A percentile compares a stretch with the other conserved stretches of the same genome.
phyloP scores from a whole-genome alignment of 345 rosid genomes.

The Syzygium grande region DNA sequence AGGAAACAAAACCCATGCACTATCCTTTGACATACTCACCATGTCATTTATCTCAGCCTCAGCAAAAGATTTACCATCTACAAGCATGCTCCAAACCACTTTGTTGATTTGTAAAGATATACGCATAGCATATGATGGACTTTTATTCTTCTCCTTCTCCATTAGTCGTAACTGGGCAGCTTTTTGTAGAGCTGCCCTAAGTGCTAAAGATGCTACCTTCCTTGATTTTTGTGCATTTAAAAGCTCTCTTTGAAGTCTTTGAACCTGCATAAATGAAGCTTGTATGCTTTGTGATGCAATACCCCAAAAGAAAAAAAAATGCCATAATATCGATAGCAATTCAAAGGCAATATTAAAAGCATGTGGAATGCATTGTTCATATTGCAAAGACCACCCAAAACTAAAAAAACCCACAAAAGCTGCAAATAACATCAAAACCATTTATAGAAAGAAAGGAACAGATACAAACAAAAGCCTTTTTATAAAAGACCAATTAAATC shows the following conservation, averaged over 20 bases:
- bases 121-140: constrained; percentile 98
- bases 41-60: constrained; percentile 99
- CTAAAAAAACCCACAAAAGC: background rate
- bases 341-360: background rate
- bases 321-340: background rate
- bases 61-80: constrained; percentile 97
- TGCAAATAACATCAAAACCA: background rate
- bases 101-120: constrained; percentile 80
- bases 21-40: constrained; percentile 41
- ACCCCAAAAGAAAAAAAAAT: background rate
- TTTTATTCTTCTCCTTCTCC: constrained; percentile 98
- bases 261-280: constrained; percentile 40
- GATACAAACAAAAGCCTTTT: background rate
- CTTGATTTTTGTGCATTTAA: constrained; percentile 59
- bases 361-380: background rate
- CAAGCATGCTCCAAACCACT: constrained; percentile 97
- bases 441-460: background rate
- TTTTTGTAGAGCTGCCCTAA: constrained; percentile 75
- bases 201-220: constrained; percentile 70
- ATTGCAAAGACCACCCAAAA: background rate
- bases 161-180: constrained; percentile 82
- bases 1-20: background rate
- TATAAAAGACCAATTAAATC: background rate
- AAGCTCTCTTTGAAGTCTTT: constrained; percentile 76
- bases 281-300: background rate